Conservation (phyloP, 2,329 filamentous ascomycete genomes). For the Phoma sp. region DNA sequence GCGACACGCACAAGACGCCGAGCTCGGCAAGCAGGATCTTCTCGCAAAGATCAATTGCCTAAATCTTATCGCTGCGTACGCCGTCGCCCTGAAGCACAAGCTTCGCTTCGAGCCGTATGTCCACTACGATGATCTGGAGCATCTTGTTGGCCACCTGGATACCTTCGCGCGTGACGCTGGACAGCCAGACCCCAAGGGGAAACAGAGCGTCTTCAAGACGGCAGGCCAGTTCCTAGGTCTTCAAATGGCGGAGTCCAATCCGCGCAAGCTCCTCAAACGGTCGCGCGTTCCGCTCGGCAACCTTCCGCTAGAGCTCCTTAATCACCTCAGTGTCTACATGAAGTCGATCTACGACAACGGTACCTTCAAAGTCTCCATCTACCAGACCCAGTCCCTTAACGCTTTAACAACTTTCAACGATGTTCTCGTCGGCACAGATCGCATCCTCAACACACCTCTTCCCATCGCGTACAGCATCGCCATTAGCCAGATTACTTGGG, state of each 20-base stretch:
- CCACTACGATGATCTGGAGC: conserved; percentile 73
- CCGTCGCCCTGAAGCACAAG: conserved; percentile 79
- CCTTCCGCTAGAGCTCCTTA: conserved; percentile 78
- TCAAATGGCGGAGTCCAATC: conserved; percentile 76
- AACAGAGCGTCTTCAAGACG: conserved; percentile 57
- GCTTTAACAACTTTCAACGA: conserved; percentile 71
- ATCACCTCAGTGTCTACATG: conserved; percentile 70
- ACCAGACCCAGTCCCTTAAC: conserved; percentile 66
- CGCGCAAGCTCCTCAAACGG: conserved; percentile 75
- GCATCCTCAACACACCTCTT: conserved; percentile 79
- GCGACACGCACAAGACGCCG: conserved; percentile 53
- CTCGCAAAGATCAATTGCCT: conserved; percentile 69
- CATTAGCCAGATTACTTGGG: conserved; percentile 83
- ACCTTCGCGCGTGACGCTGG: conserved; percentile 69
- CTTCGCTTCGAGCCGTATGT: conserved; percentile 84
- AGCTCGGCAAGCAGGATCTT: conserved; percentile 67
- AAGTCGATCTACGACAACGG: conserved; percentile 64
- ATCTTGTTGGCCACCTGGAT: conserved; percentile 72
- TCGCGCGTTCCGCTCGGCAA: conserved; percentile 76
- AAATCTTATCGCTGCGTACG: conserved; percentile 78
- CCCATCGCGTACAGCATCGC: conserved; percentile 85
- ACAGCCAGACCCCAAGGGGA: conserved; percentile 39
- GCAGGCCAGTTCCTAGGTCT: conserved; percentile 75
- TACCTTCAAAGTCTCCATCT: conserved; percentile 63
- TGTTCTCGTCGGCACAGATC: conserved; percentile 72